Conservation (phyloP, 2,329 filamentous ascomycete genomes). For the Xylariaceae sp. region DNA sequence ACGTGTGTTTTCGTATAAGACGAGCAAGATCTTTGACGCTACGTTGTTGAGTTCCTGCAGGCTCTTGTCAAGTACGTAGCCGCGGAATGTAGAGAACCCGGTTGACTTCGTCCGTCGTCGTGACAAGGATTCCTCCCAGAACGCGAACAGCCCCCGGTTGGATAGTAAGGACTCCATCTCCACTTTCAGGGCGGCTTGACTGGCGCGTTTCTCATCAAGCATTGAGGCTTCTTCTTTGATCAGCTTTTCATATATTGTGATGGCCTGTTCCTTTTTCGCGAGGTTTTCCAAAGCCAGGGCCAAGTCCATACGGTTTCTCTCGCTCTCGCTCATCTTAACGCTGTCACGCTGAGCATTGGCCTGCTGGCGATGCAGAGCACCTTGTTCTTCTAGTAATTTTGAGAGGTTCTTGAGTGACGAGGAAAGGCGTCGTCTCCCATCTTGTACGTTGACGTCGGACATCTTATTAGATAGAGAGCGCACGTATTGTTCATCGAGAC, state of each 20-base stretch:
- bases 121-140: slow-evolving; percentile 29
- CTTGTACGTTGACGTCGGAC: background rate
- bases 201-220: slow-evolving; percentile 8
- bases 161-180: slow-evolving; percentile 15
- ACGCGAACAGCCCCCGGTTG: slow-evolving; percentile 25
- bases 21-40: slow-evolving; percentile 28
- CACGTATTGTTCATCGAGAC: slow-evolving; percentile 1
- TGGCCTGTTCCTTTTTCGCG: slow-evolving; percentile 17
- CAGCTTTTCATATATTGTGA: slow-evolving; percentile 16
- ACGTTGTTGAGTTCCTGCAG: slow-evolving; percentile 31
- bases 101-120: slow-evolving; percentile 19
- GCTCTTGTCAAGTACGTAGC: slow-evolving; percentile 27
- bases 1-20: slow-evolving; percentile 31
- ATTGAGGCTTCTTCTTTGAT: slow-evolving; percentile 17
- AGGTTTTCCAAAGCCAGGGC: background rate
- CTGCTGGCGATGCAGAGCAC: slow-evolving; percentile 3
- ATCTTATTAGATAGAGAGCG: slow-evolving; percentile 1
- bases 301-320: background rate
- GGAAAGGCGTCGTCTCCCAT: slow-evolving; percentile 6
- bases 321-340: background rate
- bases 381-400: slow-evolving; percentile 8
- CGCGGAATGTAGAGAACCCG: slow-evolving; percentile 25
- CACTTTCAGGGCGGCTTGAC: background rate
- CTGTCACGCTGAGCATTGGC: slow-evolving; percentile 5
- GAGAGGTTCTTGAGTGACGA: slow-evolving; percentile 7